These are phyloP conservation scores for Beauveria varroae DNA, from an alignment of 2,329 filamentous ascomycete species.

Conservation along the genomic window DNA sequence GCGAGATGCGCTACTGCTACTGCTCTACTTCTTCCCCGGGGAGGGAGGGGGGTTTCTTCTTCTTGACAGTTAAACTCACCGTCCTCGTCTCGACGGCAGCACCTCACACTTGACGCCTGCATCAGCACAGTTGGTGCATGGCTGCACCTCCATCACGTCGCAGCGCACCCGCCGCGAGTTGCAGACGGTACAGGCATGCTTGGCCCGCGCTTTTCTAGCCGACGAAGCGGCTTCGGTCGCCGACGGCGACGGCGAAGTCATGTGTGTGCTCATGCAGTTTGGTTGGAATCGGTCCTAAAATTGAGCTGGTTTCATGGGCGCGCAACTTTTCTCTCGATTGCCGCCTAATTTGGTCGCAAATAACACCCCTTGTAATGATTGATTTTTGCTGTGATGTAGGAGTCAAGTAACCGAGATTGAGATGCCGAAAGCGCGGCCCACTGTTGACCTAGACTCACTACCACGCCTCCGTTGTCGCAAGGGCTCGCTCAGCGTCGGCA, in stretches of 20 bases:
- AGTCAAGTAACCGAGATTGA: conserved; percentile 11
- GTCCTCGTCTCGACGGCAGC: conserved; percentile 26
- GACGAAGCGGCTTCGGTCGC: conserved; percentile 12
- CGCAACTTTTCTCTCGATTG: not conserved
- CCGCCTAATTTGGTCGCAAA: not conserved
- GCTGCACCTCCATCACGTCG: conserved; percentile 26
- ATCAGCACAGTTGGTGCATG: conserved; percentile 25
- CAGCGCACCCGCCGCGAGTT: conserved; percentile 28
- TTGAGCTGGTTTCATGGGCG: not conserved
- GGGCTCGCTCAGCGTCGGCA: not conserved
- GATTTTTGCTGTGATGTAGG: not conserved
- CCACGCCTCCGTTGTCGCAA: not conserved
- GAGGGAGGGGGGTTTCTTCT: no score
- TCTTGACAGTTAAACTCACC: conserved; percentile 16
- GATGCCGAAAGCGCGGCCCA: conserved; percentile 7
- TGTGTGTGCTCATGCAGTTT: not conserved
- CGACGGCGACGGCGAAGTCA: conserved; percentile 9
- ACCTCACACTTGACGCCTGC: conserved; percentile 23
- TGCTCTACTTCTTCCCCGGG: no score
- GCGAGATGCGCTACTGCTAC: no score
- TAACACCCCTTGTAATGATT: not conserved
- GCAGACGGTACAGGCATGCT: conserved; percentile 28
- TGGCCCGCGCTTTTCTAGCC: conserved; percentile 28
- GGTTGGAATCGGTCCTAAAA: not conserved
- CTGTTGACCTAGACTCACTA: not conserved